Evolutionary conservation across 495 filamentous ascomycete genomes (phyloP).

Genomic region (Penicillium steckii): DNA sequence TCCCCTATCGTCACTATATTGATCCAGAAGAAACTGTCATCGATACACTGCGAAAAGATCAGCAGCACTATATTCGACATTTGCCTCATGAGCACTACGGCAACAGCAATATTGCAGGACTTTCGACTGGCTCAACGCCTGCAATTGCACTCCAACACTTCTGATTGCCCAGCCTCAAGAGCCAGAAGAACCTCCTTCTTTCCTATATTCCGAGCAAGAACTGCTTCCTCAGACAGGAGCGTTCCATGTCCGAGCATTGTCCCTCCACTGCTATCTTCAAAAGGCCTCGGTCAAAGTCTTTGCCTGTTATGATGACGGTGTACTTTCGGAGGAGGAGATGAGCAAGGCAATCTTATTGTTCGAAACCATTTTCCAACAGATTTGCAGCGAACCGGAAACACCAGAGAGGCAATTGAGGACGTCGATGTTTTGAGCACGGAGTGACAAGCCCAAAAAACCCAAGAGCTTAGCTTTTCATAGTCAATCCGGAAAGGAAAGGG

Average conservation of each 20-base stretch:
- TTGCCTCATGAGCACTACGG: no score
- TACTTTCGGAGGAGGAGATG: not conserved
- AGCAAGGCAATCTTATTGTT: not conserved
- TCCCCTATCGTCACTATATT: constrained; percentile 1
- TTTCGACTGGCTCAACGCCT: not conserved
- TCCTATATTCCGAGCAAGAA: not conserved
- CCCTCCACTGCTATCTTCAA: constrained; percentile 1
- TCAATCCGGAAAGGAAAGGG: no score
- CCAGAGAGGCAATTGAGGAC: no score
- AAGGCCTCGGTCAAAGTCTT: not conserved
- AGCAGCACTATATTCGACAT: not conserved
- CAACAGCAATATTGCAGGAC: not conserved
- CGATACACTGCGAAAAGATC: not conserved
- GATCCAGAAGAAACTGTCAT: not conserved
- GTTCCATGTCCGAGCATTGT: not conserved
- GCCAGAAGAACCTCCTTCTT: not conserved
- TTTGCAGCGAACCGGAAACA: not conserved
- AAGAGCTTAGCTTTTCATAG: no score
- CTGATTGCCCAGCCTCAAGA: constrained; percentile 1
- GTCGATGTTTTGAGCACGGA: no score
- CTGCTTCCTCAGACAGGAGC: constrained; percentile 3
- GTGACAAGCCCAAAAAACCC: no score
- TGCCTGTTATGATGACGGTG: constrained; percentile 1
- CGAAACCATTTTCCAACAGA: constrained; percentile 1
- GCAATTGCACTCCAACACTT: not conserved